These are phyloP conservation scores for Eucalyptus urophylla DNA, from an alignment of 345 rosid genomes.

Conservation along the genomic window DNA sequence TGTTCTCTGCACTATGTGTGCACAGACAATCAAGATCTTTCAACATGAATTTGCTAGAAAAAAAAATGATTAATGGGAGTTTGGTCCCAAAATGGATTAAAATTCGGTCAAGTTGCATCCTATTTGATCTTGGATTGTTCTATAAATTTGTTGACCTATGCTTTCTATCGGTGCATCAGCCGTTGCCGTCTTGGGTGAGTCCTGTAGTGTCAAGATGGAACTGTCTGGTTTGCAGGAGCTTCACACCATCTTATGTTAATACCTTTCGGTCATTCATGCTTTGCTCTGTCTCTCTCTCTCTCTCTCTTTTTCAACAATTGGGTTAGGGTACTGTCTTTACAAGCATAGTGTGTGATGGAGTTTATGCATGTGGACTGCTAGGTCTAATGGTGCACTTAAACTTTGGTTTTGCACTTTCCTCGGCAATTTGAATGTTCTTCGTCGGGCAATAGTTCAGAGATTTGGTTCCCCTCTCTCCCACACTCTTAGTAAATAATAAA, in stretches of 20 bases:
- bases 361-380: neutral
- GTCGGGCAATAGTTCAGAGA: neutral
- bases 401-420: neutral
- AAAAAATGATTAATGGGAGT: neutral
- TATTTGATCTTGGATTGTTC: neutral
- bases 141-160: neutral
- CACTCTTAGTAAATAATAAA: neutral
- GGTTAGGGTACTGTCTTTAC: neutral
- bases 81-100: neutral
- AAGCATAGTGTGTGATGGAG: neutral
- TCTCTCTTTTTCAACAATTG: neutral
- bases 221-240: neutral
- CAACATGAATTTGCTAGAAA: neutral
- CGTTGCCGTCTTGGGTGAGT: neutral
- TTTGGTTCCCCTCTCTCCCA: neutral
- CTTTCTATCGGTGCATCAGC: neutral
- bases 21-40: neutral
- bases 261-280: neutral
- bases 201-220: neutral
- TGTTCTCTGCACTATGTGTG: neutral
- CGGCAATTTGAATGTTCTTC: neutral
- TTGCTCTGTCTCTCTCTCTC: too few relatives aligned
- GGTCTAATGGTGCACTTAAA: neutral
- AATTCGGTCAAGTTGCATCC: neutral
- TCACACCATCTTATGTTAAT: neutral